A percentile compares a stretch with the other conserved stretches of the same genome.
Conservation (phyloP, 108 stramenopile species). For the Cyclotella kingstonii region DNA sequence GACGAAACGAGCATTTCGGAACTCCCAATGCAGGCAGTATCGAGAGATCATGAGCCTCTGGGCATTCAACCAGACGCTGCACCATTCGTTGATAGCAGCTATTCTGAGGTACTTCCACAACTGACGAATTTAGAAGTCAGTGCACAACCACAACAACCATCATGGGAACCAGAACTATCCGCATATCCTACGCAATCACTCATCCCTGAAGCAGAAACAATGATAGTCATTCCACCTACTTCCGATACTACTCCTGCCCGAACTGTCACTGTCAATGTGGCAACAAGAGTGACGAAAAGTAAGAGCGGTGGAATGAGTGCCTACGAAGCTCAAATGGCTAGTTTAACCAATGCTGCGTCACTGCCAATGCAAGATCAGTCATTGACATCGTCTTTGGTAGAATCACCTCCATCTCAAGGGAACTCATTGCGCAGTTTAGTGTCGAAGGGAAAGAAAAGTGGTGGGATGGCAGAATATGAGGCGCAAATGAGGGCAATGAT, state of each 20-base stretch:
- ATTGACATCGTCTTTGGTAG: background rate
- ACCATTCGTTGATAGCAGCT: no score
- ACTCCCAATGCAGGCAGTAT: background rate
- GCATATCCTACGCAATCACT: no score
- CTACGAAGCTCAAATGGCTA: slow-evolving; percentile 10
- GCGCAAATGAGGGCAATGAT: slow-evolving; percentile 15
- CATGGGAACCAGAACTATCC: no score
- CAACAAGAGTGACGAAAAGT: background rate
- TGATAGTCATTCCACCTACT: no score
- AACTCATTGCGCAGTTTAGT: background rate
- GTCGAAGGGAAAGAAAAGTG: background rate
- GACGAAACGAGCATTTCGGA: background rate
- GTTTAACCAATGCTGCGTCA: background rate
- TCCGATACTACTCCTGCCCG: background rate
- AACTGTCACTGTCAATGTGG: background rate
- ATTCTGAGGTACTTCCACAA: no score
- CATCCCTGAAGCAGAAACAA: no score
- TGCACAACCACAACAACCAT: no score
- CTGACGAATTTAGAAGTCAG: no score
- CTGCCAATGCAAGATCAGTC: background rate
- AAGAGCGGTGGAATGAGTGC: slow-evolving; percentile 7
- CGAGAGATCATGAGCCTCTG: background rate
- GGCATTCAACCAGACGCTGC: no score
- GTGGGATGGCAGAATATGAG: slow-evolving; percentile 10
- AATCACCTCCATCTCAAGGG: background rate